phyloP scores from a whole-genome alignment of 352 stramenopile genomes.

The Phytopythium oedochilum region DNA sequence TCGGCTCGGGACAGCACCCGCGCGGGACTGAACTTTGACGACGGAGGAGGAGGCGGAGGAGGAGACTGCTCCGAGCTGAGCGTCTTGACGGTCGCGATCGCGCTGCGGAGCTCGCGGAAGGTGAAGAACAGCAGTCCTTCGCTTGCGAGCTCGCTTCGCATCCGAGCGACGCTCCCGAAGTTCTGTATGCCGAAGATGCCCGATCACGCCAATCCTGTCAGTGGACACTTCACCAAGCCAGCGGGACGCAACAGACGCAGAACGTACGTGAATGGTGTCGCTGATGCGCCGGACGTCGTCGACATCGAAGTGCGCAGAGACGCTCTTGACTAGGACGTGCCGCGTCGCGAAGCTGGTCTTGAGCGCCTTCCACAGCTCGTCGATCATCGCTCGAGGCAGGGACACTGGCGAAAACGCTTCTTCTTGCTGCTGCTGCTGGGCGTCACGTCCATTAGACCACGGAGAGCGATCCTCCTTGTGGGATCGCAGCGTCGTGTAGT shows the following conservation, averaged over 20 bases:
- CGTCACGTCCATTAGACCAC: conserved; percentile 8
- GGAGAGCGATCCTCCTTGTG: conserved; percentile 8
- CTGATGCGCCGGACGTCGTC: conserved; percentile 36
- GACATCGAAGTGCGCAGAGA: conserved; percentile 22
- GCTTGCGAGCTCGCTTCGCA: conserved; percentile 37
- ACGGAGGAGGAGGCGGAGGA: neutral
- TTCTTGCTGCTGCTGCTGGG: neutral
- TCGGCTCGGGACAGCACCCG: conserved; percentile 8
- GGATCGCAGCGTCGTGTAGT: conserved; percentile 46
- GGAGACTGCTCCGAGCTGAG: neutral
- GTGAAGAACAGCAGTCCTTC: conserved; percentile 71
- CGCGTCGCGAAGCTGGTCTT: conserved; percentile 54
- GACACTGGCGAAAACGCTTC: neutral
- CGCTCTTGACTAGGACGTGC: conserved; percentile 60
- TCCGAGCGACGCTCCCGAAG: conserved; percentile 51
- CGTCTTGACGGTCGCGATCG: conserved; percentile 47
- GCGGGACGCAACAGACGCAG: no score
- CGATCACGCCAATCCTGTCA: no score
- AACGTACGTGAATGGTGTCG: conserved; percentile 52
- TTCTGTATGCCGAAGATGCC: no score
- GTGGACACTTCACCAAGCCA: neutral
- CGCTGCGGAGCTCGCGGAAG: conserved; percentile 65
- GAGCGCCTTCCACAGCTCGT: conserved; percentile 52
- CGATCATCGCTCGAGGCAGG: neutral
- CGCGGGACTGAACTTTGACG: conserved; percentile 1